phyloP scores from a whole-genome alignment of 352 stramenopile species.

The Pythium pyrilobum region DNA sequence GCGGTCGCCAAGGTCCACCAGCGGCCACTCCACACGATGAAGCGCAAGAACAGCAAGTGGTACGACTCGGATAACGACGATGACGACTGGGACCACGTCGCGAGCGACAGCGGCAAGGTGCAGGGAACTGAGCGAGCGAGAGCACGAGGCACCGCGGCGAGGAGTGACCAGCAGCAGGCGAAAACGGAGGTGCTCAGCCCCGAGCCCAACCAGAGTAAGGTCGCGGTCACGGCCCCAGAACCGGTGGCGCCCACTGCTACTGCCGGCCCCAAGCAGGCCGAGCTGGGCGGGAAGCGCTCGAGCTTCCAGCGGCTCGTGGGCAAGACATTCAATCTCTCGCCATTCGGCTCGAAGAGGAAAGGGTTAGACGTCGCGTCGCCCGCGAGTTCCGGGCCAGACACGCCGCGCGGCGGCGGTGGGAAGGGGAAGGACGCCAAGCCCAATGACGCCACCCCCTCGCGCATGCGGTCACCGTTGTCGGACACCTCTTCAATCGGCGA shows the following conservation, averaged over 20 bases:
- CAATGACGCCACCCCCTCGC: not conserved
- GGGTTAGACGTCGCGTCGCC: constrained; percentile 18
- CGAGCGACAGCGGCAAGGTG: constrained; percentile 4
- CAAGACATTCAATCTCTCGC: constrained; percentile 60
- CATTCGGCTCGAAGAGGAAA: constrained; percentile 42
- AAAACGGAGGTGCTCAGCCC: constrained; percentile 1
- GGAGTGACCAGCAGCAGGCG: not conserved
- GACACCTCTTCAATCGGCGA: constrained; percentile 10
- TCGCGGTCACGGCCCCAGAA: no score
- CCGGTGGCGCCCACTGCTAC: no score
- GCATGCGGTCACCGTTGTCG: constrained; percentile 13
- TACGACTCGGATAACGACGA: constrained; percentile 23
- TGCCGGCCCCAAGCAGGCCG: no score
- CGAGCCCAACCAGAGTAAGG: no score
- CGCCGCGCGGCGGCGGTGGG: not conserved
- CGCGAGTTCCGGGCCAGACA: constrained; percentile 2
- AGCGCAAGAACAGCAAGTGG: constrained; percentile 22
- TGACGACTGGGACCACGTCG: constrained; percentile 13
- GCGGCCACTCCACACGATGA: constrained; percentile 1
- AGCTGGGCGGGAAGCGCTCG: constrained; percentile 31
- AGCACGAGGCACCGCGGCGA: not conserved
- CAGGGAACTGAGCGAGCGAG: not conserved
- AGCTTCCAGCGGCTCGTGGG: constrained; percentile 64
- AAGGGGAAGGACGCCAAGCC: not conserved
- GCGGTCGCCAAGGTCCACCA: constrained; percentile 4